These are phyloP conservation scores for Spergularia bocconei DNA, from an alignment of 148 eudicot species.

Conservation along the genomic window DNA sequence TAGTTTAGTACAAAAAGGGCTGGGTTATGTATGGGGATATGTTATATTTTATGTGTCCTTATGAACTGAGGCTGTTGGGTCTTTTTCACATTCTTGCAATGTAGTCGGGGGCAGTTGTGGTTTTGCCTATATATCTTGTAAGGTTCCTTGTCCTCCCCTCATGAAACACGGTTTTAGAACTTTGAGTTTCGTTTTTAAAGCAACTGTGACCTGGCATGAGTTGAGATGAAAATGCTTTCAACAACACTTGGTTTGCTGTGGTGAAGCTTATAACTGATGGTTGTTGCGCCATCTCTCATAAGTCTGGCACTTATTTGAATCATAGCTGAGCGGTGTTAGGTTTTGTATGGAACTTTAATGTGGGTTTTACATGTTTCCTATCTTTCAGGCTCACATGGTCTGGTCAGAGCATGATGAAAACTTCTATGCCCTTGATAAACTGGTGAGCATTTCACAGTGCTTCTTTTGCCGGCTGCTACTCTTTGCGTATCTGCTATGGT, in stretches of 20 bases:
- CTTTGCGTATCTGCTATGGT: conserved; percentile 4
- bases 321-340: too few species aligned
- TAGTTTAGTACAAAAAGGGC: too few species aligned
- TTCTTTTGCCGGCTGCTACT: background rate
- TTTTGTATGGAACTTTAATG: conserved; percentile 2
- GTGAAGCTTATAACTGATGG: background rate
- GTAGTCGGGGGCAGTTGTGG: too few species aligned
- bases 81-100: too few species aligned
- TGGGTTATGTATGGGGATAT: too few species aligned
- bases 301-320: background rate
- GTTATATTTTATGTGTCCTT: too few species aligned
- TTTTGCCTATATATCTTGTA: too few species aligned
- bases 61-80: too few species aligned
- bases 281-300: background rate
- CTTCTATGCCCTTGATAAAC: conserved; percentile 72
- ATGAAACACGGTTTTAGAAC: too few species aligned
- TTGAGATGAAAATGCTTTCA: background rate
- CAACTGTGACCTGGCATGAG: background rate
- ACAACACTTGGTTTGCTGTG: background rate
- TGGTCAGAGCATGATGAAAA: conserved; percentile 74
- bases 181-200: background rate
- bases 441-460: conserved; percentile 41
- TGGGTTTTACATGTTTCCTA: conserved; percentile 5
- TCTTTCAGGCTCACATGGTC: conserved; percentile 87
- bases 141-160: too few species aligned